A percentile compares a stretch with the other conserved stretches of the same genome.
These are phyloP conservation scores for Blumeria graminis DNA, from an alignment of 2,329 filamentous ascomycete genomes.

Conservation along the genomic window DNA sequence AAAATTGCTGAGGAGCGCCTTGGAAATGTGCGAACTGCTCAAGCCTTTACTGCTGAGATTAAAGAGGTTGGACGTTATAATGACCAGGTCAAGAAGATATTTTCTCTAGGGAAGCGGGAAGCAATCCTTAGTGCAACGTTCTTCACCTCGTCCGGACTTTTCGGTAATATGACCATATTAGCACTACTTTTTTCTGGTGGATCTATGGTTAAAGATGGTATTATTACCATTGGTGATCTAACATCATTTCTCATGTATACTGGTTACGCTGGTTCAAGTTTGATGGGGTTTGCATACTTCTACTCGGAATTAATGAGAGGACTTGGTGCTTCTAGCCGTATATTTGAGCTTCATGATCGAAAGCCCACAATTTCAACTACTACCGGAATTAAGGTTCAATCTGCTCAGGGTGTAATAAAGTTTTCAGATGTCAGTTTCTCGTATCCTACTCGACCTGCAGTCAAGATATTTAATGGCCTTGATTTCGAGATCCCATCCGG, in stretches of 20 bases:
- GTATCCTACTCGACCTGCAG: slow-evolving; percentile 82
- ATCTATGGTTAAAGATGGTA: slow-evolving; percentile 64
- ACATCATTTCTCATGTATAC: slow-evolving; percentile 98
- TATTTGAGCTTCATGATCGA: slow-evolving; percentile 90
- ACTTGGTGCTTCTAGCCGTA: slow-evolving; percentile 79
- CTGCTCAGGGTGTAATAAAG: slow-evolving; percentile 67
- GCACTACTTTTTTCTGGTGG: slow-evolving; percentile 77
- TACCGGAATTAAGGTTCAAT: slow-evolving; percentile 51
- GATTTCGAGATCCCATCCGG: slow-evolving; percentile 82
- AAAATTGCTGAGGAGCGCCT: slow-evolving; percentile 97
- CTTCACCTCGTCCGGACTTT: slow-evolving; percentile 66
- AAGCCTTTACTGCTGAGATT: slow-evolving; percentile 84
- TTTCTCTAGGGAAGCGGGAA: slow-evolving; percentile 65
- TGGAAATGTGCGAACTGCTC: slow-evolving; percentile 87
- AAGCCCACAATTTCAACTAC: slow-evolving; percentile 72
- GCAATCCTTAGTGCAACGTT: slow-evolving; percentile 77
- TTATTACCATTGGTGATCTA: slow-evolving; percentile 74
- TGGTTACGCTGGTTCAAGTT: slow-evolving; percentile 58
- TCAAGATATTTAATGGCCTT: slow-evolving; percentile 71
- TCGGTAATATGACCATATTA: slow-evolving; percentile 90
- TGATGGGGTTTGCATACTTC: slow-evolving; percentile 86
- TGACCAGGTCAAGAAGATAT: slow-evolving; percentile 74
- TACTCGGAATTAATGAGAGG: slow-evolving; percentile 99
- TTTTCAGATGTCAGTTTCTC: slow-evolving; percentile 73
- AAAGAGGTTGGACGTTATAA: slow-evolving; percentile 85